These are phyloP conservation scores for Primulina tabacum DNA, from an alignment of 257 asterid genomes.

Conservation along the genomic window DNA sequence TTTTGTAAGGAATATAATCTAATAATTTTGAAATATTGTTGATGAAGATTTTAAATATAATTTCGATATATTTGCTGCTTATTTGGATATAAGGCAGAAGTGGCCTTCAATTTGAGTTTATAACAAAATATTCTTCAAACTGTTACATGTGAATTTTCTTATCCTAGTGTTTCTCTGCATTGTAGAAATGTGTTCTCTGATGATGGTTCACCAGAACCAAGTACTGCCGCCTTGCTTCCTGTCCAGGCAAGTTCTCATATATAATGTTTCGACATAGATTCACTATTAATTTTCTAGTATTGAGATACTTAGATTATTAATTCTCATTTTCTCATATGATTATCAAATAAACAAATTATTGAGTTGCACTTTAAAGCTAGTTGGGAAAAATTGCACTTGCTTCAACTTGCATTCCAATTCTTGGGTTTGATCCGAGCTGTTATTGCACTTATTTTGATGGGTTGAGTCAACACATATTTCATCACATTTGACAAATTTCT, in stretches of 20 bases:
- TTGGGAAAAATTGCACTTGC: neutral
- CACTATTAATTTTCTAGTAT: neutral
- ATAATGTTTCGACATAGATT: neutral
- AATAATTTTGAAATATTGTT: too few species aligned
- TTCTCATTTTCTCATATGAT: neutral
- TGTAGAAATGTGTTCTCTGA: neutral
- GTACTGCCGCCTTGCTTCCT: conserved; percentile 59
- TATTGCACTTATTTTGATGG: neutral
- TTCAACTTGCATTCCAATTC: neutral
- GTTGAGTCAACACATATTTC: neutral
- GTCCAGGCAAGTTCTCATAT: neutral
- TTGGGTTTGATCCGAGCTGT: conserved; percentile 25
- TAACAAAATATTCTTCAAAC: neutral
- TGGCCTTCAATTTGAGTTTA: conserved; percentile 20
- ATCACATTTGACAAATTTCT: neutral
- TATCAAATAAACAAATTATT: neutral
- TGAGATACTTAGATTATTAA: neutral
- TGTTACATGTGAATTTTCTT: neutral
- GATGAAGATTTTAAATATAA: too few species aligned
- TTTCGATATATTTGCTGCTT: too few species aligned
- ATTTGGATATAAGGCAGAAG: neutral
- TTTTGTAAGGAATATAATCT: neutral
- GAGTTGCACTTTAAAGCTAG: neutral
- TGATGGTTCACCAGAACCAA: conserved; percentile 60
- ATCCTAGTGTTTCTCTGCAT: neutral